Evolutionary conservation across 1,284 basidiomycete species (phyloP), one percentile per base, ranked within the genome.

Genomic region (Cryptococcus sp.): DNA sequence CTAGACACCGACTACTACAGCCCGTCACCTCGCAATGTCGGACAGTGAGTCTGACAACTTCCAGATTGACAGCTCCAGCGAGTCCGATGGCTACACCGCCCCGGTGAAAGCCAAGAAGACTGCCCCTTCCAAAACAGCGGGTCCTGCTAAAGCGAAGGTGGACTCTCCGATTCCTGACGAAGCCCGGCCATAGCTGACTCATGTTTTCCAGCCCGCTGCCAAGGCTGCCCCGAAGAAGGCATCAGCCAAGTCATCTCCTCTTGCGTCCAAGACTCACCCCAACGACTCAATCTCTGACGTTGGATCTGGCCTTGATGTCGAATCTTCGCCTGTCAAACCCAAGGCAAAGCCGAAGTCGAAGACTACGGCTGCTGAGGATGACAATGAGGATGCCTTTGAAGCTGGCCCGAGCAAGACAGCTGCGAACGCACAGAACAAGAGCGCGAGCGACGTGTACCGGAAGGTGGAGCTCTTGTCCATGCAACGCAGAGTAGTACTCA

Each of bases 391-490:
- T 24, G 65, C 52, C 51, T 50, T 46, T n/a, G 60, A 56, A 7
- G 63, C 69, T 23, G 75, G 68, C 0, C 67, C 76, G 4, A 70
- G 71, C 23, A 74, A 77, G 57, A 61, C 65, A 15, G 50, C 67
- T 9, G 63, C 59, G 7, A 50, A 21, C 39, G 28, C 28, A 9
- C 57, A 87, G 78, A 85, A 87, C 77, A 96, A 97, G 80, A 87
- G 84, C 8, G 91, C 90, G 0, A 92, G 91, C 15, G 91, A 98
- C 72, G 94, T 84, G 50, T 97, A 96, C 73, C 87, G 87, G 60
- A 96, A 95, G 84, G 91, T 91, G 53, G 62, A 80, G 20, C 43
- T 28, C 35, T 7, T 38, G 20, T 36, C 40, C 42, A 7, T 13
- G 23, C 16, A 13, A 55, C 28, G 28, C 4, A 33, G 9, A 33